A percentile compares a stretch with the other conserved stretches of the same genome.
Evolutionary conservation across 495 filamentous ascomycete genomes (phyloP).

Genomic region (Trichodelitschia bisporula): DNA sequence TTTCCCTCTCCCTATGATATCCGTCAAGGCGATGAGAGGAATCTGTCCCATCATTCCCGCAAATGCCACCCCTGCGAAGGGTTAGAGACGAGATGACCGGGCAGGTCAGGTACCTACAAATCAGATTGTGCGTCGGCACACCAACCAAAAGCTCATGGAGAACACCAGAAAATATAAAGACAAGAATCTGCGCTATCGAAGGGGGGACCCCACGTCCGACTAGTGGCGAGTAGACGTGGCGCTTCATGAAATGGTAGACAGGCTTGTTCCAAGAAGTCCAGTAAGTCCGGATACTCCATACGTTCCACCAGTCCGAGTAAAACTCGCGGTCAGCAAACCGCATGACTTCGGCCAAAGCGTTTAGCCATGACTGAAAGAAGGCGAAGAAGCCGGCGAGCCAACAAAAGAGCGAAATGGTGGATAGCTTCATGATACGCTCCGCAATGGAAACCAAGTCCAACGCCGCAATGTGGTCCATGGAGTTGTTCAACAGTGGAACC

Average conservation of each 20-base stretch:
- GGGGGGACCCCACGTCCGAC: conserved; percentile 56
- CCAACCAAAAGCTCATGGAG: conserved; percentile 86
- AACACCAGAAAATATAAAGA: conserved; percentile 67
- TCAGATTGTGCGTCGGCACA: conserved; percentile 83
- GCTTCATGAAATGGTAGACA: conserved; percentile 83
- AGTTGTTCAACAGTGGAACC: conserved; percentile 67
- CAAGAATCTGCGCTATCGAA: conserved; percentile 38
- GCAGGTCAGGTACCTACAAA: conserved; percentile 27
- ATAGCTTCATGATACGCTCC: conserved; percentile 81
- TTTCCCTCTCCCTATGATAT: conserved; percentile 51
- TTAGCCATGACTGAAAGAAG: conserved; percentile 71
- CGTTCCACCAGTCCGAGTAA: conserved; percentile 97
- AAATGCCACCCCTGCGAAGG: conserved; percentile 56
- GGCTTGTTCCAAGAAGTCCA: conserved; percentile 97
- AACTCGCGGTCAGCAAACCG: conserved; percentile 81
- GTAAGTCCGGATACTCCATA: conserved; percentile 57
- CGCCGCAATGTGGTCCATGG: conserved; percentile 58
- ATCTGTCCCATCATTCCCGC: conserved; percentile 83
- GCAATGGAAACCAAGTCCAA: conserved; percentile 60
- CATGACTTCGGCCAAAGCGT: conserved; percentile 76
- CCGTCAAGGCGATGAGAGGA: conserved; percentile 61
- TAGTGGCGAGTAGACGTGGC: conserved; percentile 73
- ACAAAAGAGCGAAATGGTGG: conserved; percentile 76
- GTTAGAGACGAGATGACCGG: conserved; percentile 1
- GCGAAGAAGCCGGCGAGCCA: conserved; percentile 97